Base-by-base conservation (phyloP, 2,329 filamentous ascomycete genomes). In the Alternaria burnsii region DNA sequence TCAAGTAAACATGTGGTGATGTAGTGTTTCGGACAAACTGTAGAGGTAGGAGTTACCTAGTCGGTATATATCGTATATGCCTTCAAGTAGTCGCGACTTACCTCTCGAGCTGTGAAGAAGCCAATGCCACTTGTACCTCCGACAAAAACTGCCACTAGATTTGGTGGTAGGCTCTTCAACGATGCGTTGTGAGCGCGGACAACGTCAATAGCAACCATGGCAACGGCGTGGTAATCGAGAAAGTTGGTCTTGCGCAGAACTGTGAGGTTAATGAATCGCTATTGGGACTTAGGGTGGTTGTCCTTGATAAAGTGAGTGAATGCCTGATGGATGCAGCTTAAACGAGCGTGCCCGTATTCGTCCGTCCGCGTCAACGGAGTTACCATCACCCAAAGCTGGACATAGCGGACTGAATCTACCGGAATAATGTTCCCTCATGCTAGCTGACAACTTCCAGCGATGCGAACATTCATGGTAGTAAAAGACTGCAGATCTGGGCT, bases 121-220 rank as follows among this genome's bases (percentile, higher is more conserved):
- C 79, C 79, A 51, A 83, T 82, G 28, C 81, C 81, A 5, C 71
- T 71, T 16, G 81, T 82, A 38, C 79, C 81, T 18, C 81, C 81
- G 6, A 83, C 76, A 57, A 76, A 76, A 36, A 76, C 63, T 18
- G 71, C 74, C 14, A 76, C 73, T 18, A 74, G 70, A 36, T 63
- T 64, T 1, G 72, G 62, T 2, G 70, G 60, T 18, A 75, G 65
- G 5, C 61, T 59, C 43, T 70, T 72, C 26, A 76, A 67, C 38
- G 66, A 38, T 12, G 65, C 48, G 47, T 76, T 76, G 60, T 74
- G 68, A 20, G 71, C 54, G 48, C 69, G 71, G 41, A 76, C 62
- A 18, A 58, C 56, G 20, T 58, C 32, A 32, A 76, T 65, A 40
- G 68, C 36, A 12, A 73, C 70, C 71, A 74, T 76, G 40, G 16